These are phyloP conservation scores for Hirsutella rhossiliensis DNA, from an alignment of 2,329 filamentous ascomycete species.

Conservation along the genomic window DNA sequence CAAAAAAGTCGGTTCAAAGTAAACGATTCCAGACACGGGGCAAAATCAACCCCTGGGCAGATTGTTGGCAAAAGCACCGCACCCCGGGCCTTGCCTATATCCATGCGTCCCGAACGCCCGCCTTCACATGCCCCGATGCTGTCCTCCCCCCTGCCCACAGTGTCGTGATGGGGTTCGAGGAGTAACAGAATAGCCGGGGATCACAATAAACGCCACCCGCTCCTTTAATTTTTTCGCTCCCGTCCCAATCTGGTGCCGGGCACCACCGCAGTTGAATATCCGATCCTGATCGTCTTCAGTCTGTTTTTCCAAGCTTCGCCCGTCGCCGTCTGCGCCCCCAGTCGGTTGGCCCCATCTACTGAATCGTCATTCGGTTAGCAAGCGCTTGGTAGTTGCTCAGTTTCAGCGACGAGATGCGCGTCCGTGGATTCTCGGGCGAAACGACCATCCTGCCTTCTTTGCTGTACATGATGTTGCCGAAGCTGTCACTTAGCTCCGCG, in stretches of 20 bases:
- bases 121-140: background rate
- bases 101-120: constrained; percentile 3
- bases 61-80: background rate
- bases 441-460: constrained; percentile 48
- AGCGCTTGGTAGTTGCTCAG: constrained; percentile 44
- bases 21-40: background rate
- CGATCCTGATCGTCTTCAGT: background rate
- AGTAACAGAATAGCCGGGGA: too few relatives aligned
- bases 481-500: constrained; percentile 50
- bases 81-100: background rate
- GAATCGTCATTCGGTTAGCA: constrained; percentile 23
- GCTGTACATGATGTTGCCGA: constrained; percentile 45
- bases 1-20: background rate
- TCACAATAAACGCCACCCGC: too few relatives aligned
- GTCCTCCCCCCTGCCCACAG: background rate
- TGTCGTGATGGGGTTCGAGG: too few relatives aligned
- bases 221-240: too few relatives aligned
- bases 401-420: constrained; percentile 42
- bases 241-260: too few relatives aligned
- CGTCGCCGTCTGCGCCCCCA: background rate
- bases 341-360: constrained; percentile 10
- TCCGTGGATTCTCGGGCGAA: constrained; percentile 40
- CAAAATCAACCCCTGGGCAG: background rate
- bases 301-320: background rate
- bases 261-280: too few relatives aligned